These are phyloP conservation scores for Pleurotus tuber-regium DNA, from an alignment of 768 basidiomycete species.

Conservation along the genomic window DNA sequence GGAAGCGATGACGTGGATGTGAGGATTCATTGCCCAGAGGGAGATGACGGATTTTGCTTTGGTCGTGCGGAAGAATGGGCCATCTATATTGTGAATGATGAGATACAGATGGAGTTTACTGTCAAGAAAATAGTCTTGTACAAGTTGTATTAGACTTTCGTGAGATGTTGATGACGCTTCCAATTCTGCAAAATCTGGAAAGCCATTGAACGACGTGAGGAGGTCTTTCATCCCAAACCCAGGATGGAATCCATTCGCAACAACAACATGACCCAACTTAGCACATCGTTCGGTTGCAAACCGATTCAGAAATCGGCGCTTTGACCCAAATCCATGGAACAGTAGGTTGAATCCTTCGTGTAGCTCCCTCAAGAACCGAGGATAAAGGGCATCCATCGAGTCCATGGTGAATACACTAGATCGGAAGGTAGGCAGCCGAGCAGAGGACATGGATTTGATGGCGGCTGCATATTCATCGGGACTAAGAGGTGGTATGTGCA, in stretches of 20 bases:
- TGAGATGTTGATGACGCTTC: constrained; percentile 36
- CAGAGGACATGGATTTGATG: constrained; percentile 29
- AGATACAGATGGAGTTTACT: constrained; percentile 60
- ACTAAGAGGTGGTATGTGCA: constrained; percentile 67
- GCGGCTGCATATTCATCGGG: constrained; percentile 56
- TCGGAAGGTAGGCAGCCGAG: constrained; percentile 28
- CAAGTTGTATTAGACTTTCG: constrained; percentile 63
- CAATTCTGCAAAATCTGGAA: constrained; percentile 39
- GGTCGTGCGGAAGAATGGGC: constrained; percentile 59
- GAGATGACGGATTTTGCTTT: constrained; percentile 68
- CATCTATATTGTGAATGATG: constrained; percentile 88
- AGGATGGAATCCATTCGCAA: constrained; percentile 79
- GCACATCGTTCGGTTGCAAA: constrained; percentile 62
- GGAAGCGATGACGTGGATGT: constrained; percentile 81
- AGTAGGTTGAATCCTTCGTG: constrained; percentile 83
- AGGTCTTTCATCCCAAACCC: constrained; percentile 67
- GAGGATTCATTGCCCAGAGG: constrained; percentile 67
- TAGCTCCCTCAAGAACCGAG: constrained; percentile 69
- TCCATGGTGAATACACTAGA: constrained; percentile 31
- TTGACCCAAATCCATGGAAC: constrained; percentile 90
- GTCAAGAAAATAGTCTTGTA: constrained; percentile 60
- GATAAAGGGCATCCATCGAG: constrained; percentile 41
- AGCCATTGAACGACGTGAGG: constrained; percentile 53
- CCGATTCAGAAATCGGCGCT: constrained; percentile 69
- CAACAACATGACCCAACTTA: constrained; percentile 65